Percentiles rank a stretch among this genome's conserved stretches.
These are phyloP conservation scores for Guyanaporus albipodus DNA, from an alignment of 768 basidiomycete species.

Conservation along the genomic window DNA sequence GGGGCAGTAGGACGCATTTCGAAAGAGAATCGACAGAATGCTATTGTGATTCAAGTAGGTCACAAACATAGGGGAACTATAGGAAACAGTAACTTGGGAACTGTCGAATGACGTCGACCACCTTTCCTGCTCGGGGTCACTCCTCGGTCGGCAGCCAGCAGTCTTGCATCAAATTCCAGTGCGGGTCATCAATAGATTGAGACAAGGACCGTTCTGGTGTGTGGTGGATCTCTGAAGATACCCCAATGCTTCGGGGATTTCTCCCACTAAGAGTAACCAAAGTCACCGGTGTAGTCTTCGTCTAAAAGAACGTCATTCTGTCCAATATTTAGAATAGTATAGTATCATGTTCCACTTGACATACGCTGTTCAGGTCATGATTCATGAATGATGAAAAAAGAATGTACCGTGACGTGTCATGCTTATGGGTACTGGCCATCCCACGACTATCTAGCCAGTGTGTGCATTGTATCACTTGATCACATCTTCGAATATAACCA, in stretches of 20 bases:
- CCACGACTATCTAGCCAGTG: background rate
- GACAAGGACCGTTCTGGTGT: constrained; percentile 1
- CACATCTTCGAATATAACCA: background rate
- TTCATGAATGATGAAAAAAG: background rate
- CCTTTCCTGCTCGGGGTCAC: background rate
- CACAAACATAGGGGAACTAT: background rate
- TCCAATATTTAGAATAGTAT: background rate
- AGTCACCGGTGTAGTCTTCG: constrained; percentile 28
- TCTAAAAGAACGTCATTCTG: constrained; percentile 15
- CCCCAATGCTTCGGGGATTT: too few relatives aligned
- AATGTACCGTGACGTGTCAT: background rate
- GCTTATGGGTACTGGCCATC: background rate
- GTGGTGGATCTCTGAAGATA: too few relatives aligned
- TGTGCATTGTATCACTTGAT: background rate
- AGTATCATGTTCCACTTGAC: background rate
- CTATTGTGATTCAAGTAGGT: background rate
- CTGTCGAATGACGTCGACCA: background rate
- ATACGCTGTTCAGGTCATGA: background rate
- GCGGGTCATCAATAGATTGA: background rate
- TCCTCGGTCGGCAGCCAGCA: background rate
- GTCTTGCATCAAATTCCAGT: background rate
- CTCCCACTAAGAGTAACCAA: constrained; percentile 32
- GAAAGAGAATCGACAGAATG: too few relatives aligned
- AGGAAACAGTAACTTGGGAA: background rate
- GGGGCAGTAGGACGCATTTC: too few relatives aligned